phyloP scores from a whole-genome alignment of 768 basidiomycete species.

The Sutorius australiensis region DNA sequence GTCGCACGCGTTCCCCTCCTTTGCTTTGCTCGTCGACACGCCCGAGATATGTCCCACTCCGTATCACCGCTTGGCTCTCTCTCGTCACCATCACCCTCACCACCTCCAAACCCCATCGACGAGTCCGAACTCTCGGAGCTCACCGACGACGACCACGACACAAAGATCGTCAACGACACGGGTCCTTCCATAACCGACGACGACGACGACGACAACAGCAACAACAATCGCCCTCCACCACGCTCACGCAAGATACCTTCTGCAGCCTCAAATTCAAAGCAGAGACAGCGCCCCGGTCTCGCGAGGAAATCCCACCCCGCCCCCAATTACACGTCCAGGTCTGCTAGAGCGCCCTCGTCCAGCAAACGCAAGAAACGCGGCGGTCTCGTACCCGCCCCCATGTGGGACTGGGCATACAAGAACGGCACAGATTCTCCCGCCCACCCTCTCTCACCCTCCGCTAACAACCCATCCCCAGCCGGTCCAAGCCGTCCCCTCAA shows the following conservation, averaged over 20 bases:
- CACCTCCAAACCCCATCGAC: constrained; percentile 37
- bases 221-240: constrained; percentile 9
- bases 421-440: constrained; percentile 27
- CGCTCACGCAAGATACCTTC: constrained; percentile 12
- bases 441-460: neutral
- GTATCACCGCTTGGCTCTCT: constrained; percentile 51
- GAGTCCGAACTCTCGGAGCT: constrained; percentile 82
- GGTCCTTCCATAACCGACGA: constrained; percentile 22
- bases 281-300: constrained; percentile 10
- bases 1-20: constrained; percentile 18
- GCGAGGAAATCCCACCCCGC: constrained; percentile 5
- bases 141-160: constrained; percentile 75
- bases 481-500: constrained; percentile 8
- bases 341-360: constrained; percentile 8
- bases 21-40: neutral
- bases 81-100: constrained; percentile 67
- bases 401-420: constrained; percentile 84
- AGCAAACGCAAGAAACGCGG: constrained; percentile 51
- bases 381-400: constrained; percentile 70
- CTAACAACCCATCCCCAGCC: neutral
- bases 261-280: neutral
- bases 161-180: constrained; percentile 30
- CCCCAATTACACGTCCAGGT: constrained; percentile 1
- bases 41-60: constrained; percentile 20
- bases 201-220: constrained; percentile 16